Conservation (phyloP, 352 stramenopile species). For the Blastocystis sp. region DNA sequence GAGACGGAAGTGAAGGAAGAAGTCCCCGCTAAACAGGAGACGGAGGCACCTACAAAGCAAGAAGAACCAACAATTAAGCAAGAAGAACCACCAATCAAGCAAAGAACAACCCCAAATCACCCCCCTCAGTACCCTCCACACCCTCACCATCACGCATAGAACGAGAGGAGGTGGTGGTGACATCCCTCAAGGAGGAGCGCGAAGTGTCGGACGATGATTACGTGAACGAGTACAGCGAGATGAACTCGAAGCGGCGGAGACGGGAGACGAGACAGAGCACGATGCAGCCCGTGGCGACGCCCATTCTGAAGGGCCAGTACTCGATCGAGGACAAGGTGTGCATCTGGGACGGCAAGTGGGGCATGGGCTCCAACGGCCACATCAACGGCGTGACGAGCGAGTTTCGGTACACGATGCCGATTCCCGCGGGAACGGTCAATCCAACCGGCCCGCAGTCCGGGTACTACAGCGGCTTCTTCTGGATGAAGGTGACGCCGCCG, state of each 20-base stretch:
- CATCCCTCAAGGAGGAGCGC: not conserved
- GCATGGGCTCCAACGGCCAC: conserved; percentile 53
- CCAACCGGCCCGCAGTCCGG: conserved; percentile 56
- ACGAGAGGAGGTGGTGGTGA: not conserved
- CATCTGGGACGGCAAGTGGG: conserved; percentile 65
- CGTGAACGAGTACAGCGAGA: conserved; percentile 44
- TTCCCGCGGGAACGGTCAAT: not conserved
- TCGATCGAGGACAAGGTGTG: conserved; percentile 53
- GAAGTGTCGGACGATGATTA: conserved; percentile 58
- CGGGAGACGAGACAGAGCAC: conserved; percentile 24
- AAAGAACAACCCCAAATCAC: too few relatives aligned
- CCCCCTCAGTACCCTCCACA: too few relatives aligned
- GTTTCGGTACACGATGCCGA: conserved; percentile 52
- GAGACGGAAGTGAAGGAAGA: too few relatives aligned
- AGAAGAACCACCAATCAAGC: too few relatives aligned
- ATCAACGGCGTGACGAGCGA: conserved; percentile 65
- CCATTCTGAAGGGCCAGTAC: conserved; percentile 58
- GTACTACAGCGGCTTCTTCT: conserved; percentile 66
- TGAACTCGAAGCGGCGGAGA: conserved; percentile 60
- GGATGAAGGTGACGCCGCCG: conserved; percentile 54
- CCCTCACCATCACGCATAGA: too few relatives aligned
- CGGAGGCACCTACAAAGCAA: too few relatives aligned
- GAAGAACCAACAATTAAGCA: too few relatives aligned
- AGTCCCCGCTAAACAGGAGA: too few relatives aligned
- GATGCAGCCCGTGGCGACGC: not conserved